A percentile compares a stretch with the other conserved stretches of the same genome.
phyloP scores from a whole-genome alignment of 148 eudicot species.

The Spergularia marina region DNA sequence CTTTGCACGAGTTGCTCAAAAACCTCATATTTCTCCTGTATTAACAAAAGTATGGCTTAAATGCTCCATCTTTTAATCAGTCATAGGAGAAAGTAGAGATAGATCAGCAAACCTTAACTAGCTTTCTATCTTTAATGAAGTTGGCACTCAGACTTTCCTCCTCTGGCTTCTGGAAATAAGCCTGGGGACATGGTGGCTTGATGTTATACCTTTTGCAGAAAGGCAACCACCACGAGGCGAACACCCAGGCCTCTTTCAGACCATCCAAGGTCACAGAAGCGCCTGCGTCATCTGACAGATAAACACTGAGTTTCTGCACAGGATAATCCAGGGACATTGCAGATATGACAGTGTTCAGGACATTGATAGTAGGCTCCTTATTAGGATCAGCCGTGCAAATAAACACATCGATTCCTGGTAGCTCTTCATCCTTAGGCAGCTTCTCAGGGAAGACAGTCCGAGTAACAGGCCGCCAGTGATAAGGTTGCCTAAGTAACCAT shows the following conservation, averaged over 20 bases:
- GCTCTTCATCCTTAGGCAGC: conserved; percentile 31
- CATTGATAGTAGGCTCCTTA: conserved; percentile 49
- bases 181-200: conserved; percentile 47
- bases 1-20: conserved; percentile 36
- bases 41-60: background rate
- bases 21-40: conserved; percentile 47
- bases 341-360: conserved; percentile 65
- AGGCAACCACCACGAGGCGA: conserved; percentile 54
- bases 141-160: conserved; percentile 23
- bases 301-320: conserved; percentile 39
- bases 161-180: conserved; percentile 35
- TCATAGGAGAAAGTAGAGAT: background rate
- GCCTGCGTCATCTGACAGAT: conserved; percentile 59
- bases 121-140: conserved; percentile 37
- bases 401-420: conserved; percentile 53
- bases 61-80: no score
- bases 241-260: conserved; percentile 44
- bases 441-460: conserved; percentile 38
- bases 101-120: conserved; percentile 35
- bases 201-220: conserved; percentile 42
- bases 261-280: conserved; percentile 41
- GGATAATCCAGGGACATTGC: conserved; percentile 61
- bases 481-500: conserved; percentile 39
- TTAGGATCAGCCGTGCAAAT: conserved; percentile 54
- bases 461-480: conserved; percentile 39